A percentile compares a stretch with the other conserved stretches of the same genome.
Evolutionary conservation across 75 land plant genomes (phyloP).

Genomic region (Adiantum capillusveneris): DNA sequence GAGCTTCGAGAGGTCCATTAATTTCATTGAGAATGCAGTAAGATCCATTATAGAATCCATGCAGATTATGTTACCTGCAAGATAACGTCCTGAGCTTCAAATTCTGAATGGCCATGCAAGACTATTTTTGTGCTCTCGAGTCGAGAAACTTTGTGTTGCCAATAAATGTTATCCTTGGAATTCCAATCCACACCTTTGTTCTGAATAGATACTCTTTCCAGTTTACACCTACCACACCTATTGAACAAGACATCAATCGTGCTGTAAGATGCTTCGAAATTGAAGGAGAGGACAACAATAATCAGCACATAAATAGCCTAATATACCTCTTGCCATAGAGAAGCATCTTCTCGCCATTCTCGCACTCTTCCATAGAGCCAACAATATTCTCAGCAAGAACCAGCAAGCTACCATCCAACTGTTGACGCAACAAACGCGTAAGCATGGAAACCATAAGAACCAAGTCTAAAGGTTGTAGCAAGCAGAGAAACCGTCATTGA

Average conservation of each 20-base stretch:
- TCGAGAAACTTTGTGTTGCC: constrained; percentile 80
- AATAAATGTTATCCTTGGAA: constrained; percentile 53
- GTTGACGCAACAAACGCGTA: too few relatives aligned
- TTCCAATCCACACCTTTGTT: constrained; percentile 87
- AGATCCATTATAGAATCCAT: too few relatives aligned
- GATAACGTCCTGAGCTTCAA: constrained; percentile 68
- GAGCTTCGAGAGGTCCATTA: too few relatives aligned
- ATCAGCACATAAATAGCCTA: too few relatives aligned
- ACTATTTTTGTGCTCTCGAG: constrained; percentile 50
- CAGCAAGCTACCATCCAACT: constrained; percentile 87
- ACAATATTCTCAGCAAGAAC: constrained; percentile 64
- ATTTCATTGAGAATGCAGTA: too few relatives aligned
- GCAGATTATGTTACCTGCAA: constrained; percentile 46
- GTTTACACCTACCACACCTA: constrained; percentile 80
- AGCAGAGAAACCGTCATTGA: too few relatives aligned
- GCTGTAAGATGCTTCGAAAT: neutral
- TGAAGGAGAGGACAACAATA: too few relatives aligned
- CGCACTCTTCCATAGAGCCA: constrained; percentile 45
- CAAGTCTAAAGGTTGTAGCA: too few relatives aligned
- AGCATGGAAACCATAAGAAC: too few relatives aligned
- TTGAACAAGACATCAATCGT: neutral
- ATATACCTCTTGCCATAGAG: constrained; percentile 78
- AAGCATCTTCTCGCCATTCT: constrained; percentile 41
- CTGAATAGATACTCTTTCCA: constrained; percentile 53
- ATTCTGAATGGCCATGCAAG: constrained; percentile 83